Evolutionary conservation across 208 protist species (phyloP).

Genomic region (Histomonas meleagridis): DNA sequence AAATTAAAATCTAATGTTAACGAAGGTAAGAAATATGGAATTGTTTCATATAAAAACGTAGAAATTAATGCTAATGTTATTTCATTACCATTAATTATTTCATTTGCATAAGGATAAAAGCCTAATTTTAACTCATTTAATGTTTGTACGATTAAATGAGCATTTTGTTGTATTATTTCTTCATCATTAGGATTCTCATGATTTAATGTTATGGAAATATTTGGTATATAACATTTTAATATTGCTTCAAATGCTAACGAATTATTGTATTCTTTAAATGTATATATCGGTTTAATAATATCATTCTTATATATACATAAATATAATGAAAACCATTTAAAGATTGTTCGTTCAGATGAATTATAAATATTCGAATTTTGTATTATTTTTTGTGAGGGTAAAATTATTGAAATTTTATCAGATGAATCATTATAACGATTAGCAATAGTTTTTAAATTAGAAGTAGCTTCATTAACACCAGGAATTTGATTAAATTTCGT

Average conservation of each 20-base stretch:
- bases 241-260: not conserved
- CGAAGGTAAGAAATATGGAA: not conserved
- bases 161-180: not conserved
- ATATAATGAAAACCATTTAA: constrained; percentile 5
- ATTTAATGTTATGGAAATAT: not conserved
- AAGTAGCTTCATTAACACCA: not conserved
- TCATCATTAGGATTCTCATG: not conserved
- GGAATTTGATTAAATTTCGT: not conserved
- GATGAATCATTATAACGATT: too few relatives aligned
- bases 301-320: not conserved
- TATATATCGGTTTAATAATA: not conserved
- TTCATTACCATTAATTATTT: not conserved
- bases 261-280: not conserved
- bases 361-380: not conserved
- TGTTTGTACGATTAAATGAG: not conserved
- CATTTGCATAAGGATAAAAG: not conserved
- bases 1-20: not conserved
- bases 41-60: constrained; percentile 16
- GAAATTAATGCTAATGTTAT: not conserved
- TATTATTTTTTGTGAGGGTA: not conserved
- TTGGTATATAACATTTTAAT: not conserved
- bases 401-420: not conserved
- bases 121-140: not conserved
- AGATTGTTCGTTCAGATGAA: not conserved
- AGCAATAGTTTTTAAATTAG: not conserved